Evolutionary conservation across 768 basidiomycete species (phyloP).

Genomic region (Pluteus cervinus): DNA sequence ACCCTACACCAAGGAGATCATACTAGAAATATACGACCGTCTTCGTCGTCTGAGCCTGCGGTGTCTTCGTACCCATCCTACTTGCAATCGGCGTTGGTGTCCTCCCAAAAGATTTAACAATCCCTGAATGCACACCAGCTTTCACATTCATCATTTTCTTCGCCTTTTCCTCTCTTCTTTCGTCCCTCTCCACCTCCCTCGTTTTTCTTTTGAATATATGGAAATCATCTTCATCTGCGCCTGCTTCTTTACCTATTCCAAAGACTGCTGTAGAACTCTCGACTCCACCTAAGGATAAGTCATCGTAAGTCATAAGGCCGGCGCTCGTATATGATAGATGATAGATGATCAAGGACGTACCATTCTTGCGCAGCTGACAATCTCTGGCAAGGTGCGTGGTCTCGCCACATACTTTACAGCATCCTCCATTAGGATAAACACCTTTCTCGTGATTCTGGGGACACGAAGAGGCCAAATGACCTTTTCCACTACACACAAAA

Average conservation of each 20-base stretch:
- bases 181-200: slow-evolving; percentile 53
- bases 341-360: slow-evolving; percentile 22
- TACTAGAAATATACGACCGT: no score
- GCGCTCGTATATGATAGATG: neutral
- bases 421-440: slow-evolving; percentile 87
- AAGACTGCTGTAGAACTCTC: slow-evolving; percentile 29
- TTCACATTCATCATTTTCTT: slow-evolving; percentile 37
- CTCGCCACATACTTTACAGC: slow-evolving; percentile 83
- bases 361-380: slow-evolving; percentile 61
- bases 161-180: slow-evolving; percentile 39
- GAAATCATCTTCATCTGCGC: slow-evolving; percentile 95
- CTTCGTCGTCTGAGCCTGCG: no score
- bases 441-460: slow-evolving; percentile 76
- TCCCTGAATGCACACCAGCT: slow-evolving; percentile 36
- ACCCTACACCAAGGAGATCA: no score
- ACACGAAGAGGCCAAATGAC: slow-evolving; percentile 83
- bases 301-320: neutral
- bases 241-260: slow-evolving; percentile 48
- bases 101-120: slow-evolving; percentile 28
- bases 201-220: slow-evolving; percentile 68
- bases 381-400: slow-evolving; percentile 83
- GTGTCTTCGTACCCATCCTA: no score
- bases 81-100: slow-evolving; percentile 12
- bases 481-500: slow-evolving; percentile 80
- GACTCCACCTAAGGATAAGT: slow-evolving; percentile 24